Evolutionary conservation across 2,329 filamentous ascomycete genomes (phyloP), one percentile per base, ranked within the genome.

Genomic region (Gyromitra esculenta): DNA sequence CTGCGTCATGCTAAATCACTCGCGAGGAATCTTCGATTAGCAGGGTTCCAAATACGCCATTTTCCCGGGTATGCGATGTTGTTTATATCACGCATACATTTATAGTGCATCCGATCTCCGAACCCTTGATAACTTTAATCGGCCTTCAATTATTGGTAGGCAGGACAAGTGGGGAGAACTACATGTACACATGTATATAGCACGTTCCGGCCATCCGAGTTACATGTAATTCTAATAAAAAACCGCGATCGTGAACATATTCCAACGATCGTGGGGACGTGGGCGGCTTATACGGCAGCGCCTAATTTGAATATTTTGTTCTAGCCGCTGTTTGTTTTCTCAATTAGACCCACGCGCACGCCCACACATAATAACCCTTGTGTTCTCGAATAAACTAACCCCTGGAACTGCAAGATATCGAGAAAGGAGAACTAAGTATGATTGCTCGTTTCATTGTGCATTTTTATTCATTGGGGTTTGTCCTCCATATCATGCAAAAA

Each of bases 1-100:
- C 48, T 50, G 25, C 50, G 65, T 75, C 72, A 75, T n/a, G 7
- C 11, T 41, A n/a, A 39, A 65, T 75, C 72, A 75, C 72, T 75
- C 72, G 72, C 25, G 11, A 2, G 2, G 39, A 57, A 59, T 64
- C 71, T 54, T 57, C 71, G 56, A 74, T 69, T 25, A 70, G n/a
- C 57, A 70, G 65, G 72, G 71, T 41, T 62, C 45, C 41, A 48
- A 31, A 59, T 65, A 70, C 41, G 54, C 57, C 15, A 7, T 60
- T 67, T 67, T 52, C 21, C 41, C 63, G 35, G 43, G 63, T 74
- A 62, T 64, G 57, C 64, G 39, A 74, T 52, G 63, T 5, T 66
- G 37, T 57, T 66, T 73, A 73, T 71, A 75, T 64, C 67, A 41
- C 72, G 50, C 72, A 70, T 35, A n/a, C 11, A 39, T 39, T 59